These are phyloP conservation scores for Emericellopsis terricola DNA, from an alignment of 495 filamentous ascomycete species.

Conservation along the genomic window DNA sequence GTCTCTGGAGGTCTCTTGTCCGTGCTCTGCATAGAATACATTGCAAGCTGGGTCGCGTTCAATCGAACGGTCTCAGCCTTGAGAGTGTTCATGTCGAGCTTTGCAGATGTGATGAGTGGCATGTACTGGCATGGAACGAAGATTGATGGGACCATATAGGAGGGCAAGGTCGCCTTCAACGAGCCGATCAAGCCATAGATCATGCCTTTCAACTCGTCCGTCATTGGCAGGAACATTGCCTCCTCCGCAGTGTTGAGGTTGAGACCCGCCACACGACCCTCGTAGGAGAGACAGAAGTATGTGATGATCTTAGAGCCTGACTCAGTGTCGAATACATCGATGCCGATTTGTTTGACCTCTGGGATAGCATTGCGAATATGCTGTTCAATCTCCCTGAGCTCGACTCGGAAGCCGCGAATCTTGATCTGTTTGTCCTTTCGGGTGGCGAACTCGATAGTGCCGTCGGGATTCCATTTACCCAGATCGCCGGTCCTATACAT, in stretches of 20 bases:
- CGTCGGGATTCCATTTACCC: constrained; percentile 37
- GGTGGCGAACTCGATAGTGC: constrained; percentile 20
- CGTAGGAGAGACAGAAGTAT: constrained; percentile 13
- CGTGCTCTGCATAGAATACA: too few species aligned
- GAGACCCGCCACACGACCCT: constrained; percentile 7
- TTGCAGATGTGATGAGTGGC: neutral
- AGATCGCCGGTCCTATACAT: constrained; percentile 51
- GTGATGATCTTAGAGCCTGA: constrained; percentile 15
- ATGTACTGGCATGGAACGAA: neutral
- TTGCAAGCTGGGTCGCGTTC: too few species aligned
- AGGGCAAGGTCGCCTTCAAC: too few species aligned
- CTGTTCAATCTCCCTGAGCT: constrained; percentile 18
- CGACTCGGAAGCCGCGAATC: constrained; percentile 17
- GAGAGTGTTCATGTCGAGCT: too few species aligned
- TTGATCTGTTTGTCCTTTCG: constrained; percentile 15
- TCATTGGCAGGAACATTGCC: too few species aligned
- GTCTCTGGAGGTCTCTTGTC: constrained; percentile 9
- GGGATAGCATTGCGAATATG: neutral
- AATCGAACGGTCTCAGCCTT: too few species aligned
- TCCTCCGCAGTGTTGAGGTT: too few species aligned
- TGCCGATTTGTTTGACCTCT: constrained; percentile 1
- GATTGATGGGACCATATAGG: neutral
- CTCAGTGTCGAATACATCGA: constrained; percentile 7
- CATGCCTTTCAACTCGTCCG: too few species aligned
- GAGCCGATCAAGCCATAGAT: too few species aligned